Base-by-base conservation (phyloP, 306 rosid genomes). In the Oxytropis ochrocephala region DNA sequence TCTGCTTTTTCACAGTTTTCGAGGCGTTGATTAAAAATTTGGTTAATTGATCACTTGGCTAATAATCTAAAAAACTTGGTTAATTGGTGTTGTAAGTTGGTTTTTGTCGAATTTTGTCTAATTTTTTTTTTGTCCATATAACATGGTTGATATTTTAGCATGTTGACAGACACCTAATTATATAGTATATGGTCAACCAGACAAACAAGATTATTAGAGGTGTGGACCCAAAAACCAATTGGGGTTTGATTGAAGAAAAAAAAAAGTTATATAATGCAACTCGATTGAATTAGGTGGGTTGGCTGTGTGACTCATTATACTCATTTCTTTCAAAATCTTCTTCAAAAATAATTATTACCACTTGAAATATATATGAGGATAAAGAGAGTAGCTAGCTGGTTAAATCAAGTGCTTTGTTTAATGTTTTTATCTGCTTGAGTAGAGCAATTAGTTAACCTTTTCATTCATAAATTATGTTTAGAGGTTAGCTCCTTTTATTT, bases 181-280 rank as follows among this genome's bases (percentile, higher is more conserved):
- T n/a, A 21, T 32, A 73, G n/a, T 39, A 67, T 0, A 39, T 46
- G 47, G 69, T 69, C 64, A 70, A 66, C 61, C 35, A 64, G 38
- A 60, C 62, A 56, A 77, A 44, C 49, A 52, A 49, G 75, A 33
- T 35, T 70, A 67, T 77, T 21, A 63, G 77, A 61, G 56, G 75
- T 67, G 75, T 67, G 81, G 84, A 50, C 72, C 74, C 79, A 59
- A 39, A 39, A 70, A 16, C 49, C 63, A 49, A 72, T 57, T 51
- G 73, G 64, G 65, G 48, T 82, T 75, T 76, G 64, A 68, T 53
- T 79, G 65, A 69, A 35, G 72, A 51, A 57, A 50, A 75, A 78
- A 78, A 63, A 73, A 57, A 67, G 24, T 68, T 73, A 43, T 63
- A 32, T 65, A 30, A 61, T 67, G 47, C 69, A 56, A 48, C 41